Conservation (phyloP, 139 green algal species). For the Chlorella sp. region DNA sequence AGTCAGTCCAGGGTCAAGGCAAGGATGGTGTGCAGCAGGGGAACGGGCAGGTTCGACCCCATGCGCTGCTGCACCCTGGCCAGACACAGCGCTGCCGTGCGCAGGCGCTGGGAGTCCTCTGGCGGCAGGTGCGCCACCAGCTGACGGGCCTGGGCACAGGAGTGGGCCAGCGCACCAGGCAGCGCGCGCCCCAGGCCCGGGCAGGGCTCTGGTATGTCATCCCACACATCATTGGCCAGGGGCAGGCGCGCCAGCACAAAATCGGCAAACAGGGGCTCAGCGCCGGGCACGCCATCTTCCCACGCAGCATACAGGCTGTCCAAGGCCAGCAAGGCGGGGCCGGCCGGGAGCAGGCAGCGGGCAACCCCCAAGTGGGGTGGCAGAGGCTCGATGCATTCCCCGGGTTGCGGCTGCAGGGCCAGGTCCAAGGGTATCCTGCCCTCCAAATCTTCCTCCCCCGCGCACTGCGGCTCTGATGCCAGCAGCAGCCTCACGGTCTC, state of each 20-base stretch:
- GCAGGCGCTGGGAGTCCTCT: not conserved
- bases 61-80: not conserved
- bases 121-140: not conserved
- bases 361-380: not conserved
- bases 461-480: too few species aligned
- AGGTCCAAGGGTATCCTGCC: not conserved
- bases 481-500: not conserved
- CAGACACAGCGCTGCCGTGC: not conserved
- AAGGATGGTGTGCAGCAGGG: not conserved
- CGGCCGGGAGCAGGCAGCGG: not conserved
- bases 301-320: not conserved
- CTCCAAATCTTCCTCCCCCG: not conserved
- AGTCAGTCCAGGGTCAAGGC: not conserved
- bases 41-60: not conserved
- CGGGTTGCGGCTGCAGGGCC: not conserved
- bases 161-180: not conserved
- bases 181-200: not conserved
- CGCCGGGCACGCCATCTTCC: not conserved
- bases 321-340: not conserved
- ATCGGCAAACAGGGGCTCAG: not conserved
- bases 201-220: not conserved
- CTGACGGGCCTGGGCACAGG: not conserved
- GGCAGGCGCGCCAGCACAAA: not conserved
- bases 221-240: not conserved
- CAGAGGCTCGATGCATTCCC: too few species aligned